A percentile compares a stretch with the other conserved stretches of the same genome.
Conservation (phyloP, 1,139 yeast genomes). For the Kodamaea alishanica region DNA sequence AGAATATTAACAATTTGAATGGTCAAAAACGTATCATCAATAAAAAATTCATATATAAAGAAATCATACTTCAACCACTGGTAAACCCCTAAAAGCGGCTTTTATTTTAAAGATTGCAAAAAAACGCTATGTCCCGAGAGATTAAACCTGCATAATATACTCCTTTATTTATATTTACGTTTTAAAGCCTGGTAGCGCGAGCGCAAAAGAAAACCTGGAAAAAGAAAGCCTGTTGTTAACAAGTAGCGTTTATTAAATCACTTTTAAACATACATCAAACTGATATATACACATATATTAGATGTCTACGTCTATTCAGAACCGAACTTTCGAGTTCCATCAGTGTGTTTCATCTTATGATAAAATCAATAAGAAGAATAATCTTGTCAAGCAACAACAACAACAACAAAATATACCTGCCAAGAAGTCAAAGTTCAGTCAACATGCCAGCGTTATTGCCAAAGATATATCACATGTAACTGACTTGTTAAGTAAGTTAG, state of each 20-base stretch:
- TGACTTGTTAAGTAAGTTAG: slow-evolving; percentile 73
- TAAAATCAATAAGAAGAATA: slow-evolving; percentile 47
- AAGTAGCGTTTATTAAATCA: no score
- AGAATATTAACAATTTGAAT: no score
- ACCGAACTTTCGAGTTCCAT: slow-evolving; percentile 81
- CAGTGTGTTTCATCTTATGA: slow-evolving; percentile 75
- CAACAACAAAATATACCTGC: slow-evolving; percentile 12
- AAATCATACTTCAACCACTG: no score
- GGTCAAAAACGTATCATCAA: no score
- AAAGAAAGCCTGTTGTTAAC: no score
- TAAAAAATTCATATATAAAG: no score
- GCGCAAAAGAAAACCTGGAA: no score
- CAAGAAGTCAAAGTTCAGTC: slow-evolving; percentile 67
- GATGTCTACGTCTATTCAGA: slow-evolving; percentile 49
- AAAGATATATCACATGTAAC: slow-evolving; percentile 89
- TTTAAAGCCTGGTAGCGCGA: neutral
- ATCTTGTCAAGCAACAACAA: slow-evolving; percentile 9
- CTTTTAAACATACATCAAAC: neutral
- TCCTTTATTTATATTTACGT: neutral
- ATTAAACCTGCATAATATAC: no score
- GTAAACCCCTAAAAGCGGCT: no score
- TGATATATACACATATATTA: neutral
- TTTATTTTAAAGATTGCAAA: no score
- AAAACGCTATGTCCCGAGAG: no score
- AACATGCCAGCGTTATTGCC: slow-evolving; percentile 79